phyloP scores from a whole-genome alignment of 768 basidiomycete species.

The Mrakia frigida region DNA sequence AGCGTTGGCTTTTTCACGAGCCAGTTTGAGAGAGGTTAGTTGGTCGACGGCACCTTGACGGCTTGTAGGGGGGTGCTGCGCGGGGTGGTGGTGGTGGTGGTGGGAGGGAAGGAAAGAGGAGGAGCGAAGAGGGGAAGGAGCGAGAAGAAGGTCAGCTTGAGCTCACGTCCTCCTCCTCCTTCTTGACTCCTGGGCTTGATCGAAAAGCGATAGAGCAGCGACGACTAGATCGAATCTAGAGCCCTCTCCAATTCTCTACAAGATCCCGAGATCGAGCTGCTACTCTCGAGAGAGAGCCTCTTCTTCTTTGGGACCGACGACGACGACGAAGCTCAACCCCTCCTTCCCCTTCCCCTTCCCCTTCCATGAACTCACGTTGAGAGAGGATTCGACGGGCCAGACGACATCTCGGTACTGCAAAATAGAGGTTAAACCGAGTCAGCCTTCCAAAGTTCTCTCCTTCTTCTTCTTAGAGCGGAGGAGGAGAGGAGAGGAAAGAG shows the following conservation, averaged over 20 bases:
- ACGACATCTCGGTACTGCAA: background rate
- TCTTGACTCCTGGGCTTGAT: background rate
- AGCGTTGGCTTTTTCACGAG: background rate
- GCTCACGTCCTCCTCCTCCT: background rate
- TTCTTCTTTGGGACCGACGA: too few species aligned
- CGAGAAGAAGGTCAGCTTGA: too few species aligned
- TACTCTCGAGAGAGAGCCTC: background rate
- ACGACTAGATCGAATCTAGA: background rate
- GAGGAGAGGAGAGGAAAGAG: background rate
- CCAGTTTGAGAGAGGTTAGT: background rate
- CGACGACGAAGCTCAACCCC: background rate
- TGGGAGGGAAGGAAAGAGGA: background rate
- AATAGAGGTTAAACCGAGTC: background rate
- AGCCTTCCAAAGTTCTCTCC: background rate
- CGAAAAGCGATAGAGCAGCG: background rate
- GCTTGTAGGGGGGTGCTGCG: background rate
- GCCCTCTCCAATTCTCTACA: background rate
- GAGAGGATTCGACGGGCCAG: background rate
- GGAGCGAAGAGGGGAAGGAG: background rate
- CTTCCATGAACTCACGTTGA: background rate
- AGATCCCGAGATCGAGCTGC: background rate
- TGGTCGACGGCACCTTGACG: slow-evolving; percentile 2
- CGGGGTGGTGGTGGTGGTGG: background rate
- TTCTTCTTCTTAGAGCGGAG: background rate
- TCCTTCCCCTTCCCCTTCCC: background rate